These are phyloP conservation scores for Marvania coccoides DNA, from an alignment of 139 green algal species.

Conservation along the genomic window DNA sequence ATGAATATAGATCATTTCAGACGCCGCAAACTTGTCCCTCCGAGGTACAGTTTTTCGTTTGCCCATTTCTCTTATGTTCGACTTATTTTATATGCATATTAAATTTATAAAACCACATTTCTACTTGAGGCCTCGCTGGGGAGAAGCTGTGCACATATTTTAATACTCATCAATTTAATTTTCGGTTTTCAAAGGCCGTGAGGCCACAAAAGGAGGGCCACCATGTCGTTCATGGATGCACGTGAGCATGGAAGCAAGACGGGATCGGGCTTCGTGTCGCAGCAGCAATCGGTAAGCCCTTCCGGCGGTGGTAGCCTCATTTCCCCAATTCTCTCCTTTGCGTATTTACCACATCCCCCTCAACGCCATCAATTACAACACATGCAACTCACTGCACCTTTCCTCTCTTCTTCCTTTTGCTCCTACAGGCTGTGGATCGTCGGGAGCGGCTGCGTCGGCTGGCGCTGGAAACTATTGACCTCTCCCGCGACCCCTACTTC, in stretches of 20 bases:
- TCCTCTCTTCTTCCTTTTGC: background rate
- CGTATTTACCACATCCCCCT: too few species aligned
- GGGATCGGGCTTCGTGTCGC: conserved; percentile 64
- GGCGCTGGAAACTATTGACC: conserved; percentile 97
- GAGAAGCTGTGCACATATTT: too few species aligned
- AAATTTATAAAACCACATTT: too few species aligned
- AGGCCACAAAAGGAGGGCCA: too few species aligned
- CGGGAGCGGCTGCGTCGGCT: conserved; percentile 88
- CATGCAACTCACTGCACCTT: background rate
- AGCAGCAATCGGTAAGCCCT: conserved; percentile 64
- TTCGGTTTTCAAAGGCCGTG: too few species aligned
- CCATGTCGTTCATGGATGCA: conserved; percentile 84
- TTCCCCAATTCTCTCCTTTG: background rate
- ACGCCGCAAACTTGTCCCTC: too few species aligned
- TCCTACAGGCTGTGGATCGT: conserved; percentile 78
- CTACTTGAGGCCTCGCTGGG: too few species aligned
- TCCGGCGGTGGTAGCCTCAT: background rate
- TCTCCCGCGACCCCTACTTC: conserved; percentile 98
- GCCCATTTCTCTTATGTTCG: too few species aligned
- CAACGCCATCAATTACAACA: background rate
- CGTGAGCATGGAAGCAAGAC: conserved; percentile 84
- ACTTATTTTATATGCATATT: too few species aligned
- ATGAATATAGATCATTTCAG: too few species aligned
- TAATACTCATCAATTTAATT: too few species aligned
- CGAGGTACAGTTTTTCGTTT: too few species aligned